Conservation (phyloP, 257 asterid species). For the Coffea canephora region DNA sequence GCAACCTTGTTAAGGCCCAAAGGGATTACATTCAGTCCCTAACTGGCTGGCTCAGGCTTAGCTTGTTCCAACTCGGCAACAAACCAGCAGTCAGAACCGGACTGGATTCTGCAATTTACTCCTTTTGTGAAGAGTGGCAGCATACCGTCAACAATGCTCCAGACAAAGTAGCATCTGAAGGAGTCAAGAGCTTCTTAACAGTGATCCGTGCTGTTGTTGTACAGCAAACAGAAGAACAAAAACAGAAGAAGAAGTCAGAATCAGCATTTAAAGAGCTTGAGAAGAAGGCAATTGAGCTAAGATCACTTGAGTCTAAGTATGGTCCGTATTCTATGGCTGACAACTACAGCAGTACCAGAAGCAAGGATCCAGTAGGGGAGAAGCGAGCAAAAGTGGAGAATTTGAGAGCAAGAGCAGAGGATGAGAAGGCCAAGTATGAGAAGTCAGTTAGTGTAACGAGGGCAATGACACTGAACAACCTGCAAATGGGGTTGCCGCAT, state of each 20-base stretch:
- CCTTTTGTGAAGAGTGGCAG: slow-evolving; percentile 97
- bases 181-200: slow-evolving; percentile 71
- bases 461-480: slow-evolving; percentile 77
- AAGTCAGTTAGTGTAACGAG: slow-evolving; percentile 70
- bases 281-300: slow-evolving; percentile 65
- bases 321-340: slow-evolving; percentile 50
- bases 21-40: slow-evolving; percentile 78
- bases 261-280: slow-evolving; percentile 76
- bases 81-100: slow-evolving; percentile 51
- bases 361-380: slow-evolving; percentile 58
- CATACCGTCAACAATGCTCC: slow-evolving; percentile 79
- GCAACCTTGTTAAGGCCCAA: slow-evolving; percentile 82
- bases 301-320: slow-evolving; percentile 64
- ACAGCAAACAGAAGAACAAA: slow-evolving; percentile 84
- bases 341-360: slow-evolving; percentile 32
- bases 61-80: slow-evolving; percentile 72
- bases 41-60: slow-evolving; percentile 93
- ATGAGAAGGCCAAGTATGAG: slow-evolving; percentile 86
- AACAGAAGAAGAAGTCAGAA: slow-evolving; percentile 72
- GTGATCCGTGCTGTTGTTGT: slow-evolving; percentile 76
- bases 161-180: slow-evolving; percentile 92
- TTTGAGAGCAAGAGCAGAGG: slow-evolving; percentile 62
- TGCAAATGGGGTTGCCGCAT: slow-evolving; percentile 91
- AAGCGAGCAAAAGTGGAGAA: slow-evolving; percentile 68
- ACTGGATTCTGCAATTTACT: slow-evolving; percentile 68